These are phyloP conservation scores for Hypoxylon sp. DNA, from an alignment of 2,329 filamentous ascomycete species.

Conservation along the genomic window DNA sequence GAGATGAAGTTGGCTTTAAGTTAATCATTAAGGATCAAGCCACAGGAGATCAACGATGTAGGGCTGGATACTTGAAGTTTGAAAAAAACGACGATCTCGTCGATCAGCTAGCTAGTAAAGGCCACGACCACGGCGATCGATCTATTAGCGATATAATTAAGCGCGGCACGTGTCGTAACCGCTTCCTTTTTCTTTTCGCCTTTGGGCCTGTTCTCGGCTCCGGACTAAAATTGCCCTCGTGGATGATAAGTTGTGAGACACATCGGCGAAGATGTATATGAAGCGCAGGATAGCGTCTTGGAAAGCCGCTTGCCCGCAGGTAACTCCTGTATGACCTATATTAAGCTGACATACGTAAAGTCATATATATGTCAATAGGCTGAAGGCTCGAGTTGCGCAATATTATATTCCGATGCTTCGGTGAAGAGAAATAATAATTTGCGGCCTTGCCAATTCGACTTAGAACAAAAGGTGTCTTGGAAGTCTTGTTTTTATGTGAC, in stretches of 20 bases:
- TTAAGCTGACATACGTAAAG: constrained; percentile 27
- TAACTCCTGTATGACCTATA: constrained; percentile 33
- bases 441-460: not conserved
- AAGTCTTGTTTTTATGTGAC: not conserved
- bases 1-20: constrained; percentile 21
- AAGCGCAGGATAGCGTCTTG: constrained; percentile 8
- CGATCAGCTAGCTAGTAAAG: constrained; percentile 25
- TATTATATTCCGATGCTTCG: constrained; percentile 7
- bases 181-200: constrained; percentile 8
- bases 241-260: constrained; percentile 15
- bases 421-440: not conserved
- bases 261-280: constrained; percentile 17
- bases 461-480: not conserved
- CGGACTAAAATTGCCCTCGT: not conserved
- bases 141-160: constrained; percentile 10
- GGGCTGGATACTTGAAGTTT: constrained; percentile 26
- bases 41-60: constrained; percentile 33
- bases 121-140: constrained; percentile 29
- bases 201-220: not conserved
- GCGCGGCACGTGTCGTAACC: constrained; percentile 3
- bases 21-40: constrained; percentile 12
- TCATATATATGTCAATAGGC: constrained; percentile 5
- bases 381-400: constrained; percentile 16
- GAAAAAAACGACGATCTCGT: constrained; percentile 29
- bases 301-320: constrained; percentile 21